phyloP scores from a whole-genome alignment of 2,329 filamentous ascomycete species.

The Penicillium psychrosexuale region DNA sequence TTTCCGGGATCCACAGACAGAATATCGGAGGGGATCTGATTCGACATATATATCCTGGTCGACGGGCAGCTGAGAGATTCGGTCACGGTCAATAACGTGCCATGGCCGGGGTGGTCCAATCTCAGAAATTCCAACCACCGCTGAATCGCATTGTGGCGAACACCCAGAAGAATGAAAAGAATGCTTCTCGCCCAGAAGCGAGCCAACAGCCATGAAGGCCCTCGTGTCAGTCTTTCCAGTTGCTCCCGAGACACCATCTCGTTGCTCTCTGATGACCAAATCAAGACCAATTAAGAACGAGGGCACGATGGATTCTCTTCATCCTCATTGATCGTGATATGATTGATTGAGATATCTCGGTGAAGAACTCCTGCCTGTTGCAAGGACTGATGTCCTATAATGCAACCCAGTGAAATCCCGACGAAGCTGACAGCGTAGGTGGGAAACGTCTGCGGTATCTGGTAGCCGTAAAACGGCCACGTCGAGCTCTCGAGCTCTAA shows the following conservation, averaged over 20 bases:
- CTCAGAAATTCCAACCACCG: too few species aligned
- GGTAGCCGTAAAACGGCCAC: too few species aligned
- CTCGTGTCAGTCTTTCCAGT: constrained; percentile 42
- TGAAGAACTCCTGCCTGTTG: constrained; percentile 40
- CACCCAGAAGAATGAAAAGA: constrained; percentile 52
- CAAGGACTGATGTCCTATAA: constrained; percentile 22
- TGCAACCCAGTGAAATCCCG: constrained; percentile 3
- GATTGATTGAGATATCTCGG: constrained; percentile 47
- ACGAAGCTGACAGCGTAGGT: too few species aligned
- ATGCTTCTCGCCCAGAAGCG: constrained; percentile 43
- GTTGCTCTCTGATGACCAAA: constrained; percentile 35
- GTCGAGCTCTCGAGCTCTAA: too few species aligned
- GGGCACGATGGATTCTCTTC: constrained; percentile 37
- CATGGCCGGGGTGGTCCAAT: too few species aligned
- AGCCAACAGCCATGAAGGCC: constrained; percentile 49
- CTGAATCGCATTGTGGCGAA: not conserved
- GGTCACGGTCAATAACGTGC: too few species aligned
- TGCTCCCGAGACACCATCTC: constrained; percentile 38
- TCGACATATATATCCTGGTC: too few species aligned
- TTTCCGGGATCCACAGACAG: too few species aligned
- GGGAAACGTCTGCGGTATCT: too few species aligned
- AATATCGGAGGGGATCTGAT: too few species aligned
- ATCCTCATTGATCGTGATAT: constrained; percentile 50
- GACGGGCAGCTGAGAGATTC: too few species aligned
- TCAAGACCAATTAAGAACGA: constrained; percentile 42